Conservation (phyloP, 23 red algal genomes). For the Chondrus crispus region DNA sequence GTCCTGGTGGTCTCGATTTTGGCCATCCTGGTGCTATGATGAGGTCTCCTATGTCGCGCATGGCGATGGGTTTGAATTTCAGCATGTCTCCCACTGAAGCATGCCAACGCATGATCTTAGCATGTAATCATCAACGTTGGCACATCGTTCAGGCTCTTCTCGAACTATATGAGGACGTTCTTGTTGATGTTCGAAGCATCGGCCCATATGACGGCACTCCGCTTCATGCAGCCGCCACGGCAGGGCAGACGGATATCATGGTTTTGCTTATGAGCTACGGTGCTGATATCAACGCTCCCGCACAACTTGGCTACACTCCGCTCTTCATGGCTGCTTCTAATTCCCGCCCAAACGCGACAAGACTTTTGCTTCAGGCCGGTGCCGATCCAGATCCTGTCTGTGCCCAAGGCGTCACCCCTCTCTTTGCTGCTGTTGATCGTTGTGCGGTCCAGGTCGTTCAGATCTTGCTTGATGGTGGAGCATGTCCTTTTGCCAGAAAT, state of each 20-base stretch:
- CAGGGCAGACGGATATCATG: constrained; percentile 20
- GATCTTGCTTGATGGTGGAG: not conserved
- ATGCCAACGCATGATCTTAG: constrained; percentile 20
- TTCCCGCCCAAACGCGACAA: not conserved
- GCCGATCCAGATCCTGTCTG: constrained; percentile 17
- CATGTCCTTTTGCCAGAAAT: not conserved
- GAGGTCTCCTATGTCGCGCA: too few relatives aligned
- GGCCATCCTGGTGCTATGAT: too few relatives aligned
- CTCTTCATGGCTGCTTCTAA: constrained; percentile 36
- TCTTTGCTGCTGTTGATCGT: constrained; percentile 18
- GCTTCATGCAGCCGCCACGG: constrained; percentile 45
- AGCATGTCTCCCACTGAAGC: constrained; percentile 19
- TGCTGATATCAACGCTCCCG: constrained; percentile 14
- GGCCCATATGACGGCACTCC: constrained; percentile 41
- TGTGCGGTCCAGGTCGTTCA: not conserved
- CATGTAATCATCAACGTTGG: constrained; percentile 35
- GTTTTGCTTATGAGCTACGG: constrained; percentile 7
- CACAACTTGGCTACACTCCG: constrained; percentile 18
- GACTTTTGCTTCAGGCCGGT: constrained; percentile 10
- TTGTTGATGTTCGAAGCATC: constrained; percentile 36
- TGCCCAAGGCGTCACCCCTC: constrained; percentile 1
- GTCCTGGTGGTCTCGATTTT: too few relatives aligned
- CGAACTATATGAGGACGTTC: constrained; percentile 16
- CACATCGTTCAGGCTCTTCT: constrained; percentile 44
- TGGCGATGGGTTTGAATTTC: too few relatives aligned